These are phyloP conservation scores for Clathrospora elynae DNA, from an alignment of 2,329 filamentous ascomycete genomes.

Conservation along the genomic window DNA sequence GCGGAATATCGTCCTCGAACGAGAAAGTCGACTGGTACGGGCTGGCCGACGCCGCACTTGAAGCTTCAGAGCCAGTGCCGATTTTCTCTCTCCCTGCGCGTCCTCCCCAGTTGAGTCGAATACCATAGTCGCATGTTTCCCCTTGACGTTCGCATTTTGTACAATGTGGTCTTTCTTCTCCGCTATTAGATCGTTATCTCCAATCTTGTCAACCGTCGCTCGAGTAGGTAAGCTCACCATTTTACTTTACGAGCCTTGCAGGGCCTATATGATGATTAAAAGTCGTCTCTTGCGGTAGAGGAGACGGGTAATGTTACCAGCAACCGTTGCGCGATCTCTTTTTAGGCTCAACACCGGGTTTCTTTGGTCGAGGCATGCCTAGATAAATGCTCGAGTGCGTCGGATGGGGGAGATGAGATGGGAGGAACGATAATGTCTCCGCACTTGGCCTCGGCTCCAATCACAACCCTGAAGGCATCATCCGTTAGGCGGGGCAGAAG, in stretches of 20 bases:
- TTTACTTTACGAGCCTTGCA: conserved; percentile 81
- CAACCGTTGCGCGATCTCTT: conserved; percentile 70
- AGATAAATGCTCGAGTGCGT: neutral
- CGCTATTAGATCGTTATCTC: conserved; percentile 51
- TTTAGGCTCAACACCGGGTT: conserved; percentile 68
- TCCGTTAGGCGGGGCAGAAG: conserved; percentile 11
- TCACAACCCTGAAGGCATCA: conserved; percentile 6
- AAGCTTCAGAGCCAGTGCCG: conserved; percentile 29
- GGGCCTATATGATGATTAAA: conserved; percentile 59
- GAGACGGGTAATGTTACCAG: conserved; percentile 55
- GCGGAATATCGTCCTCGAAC: conserved; percentile 33
- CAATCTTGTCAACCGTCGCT: neutral
- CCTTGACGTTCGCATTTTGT: conserved; percentile 73
- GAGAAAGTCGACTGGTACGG: conserved; percentile 39
- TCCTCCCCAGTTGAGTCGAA: conserved; percentile 80
- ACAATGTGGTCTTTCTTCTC: conserved; percentile 75
- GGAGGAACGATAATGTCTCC: conserved; percentile 17
- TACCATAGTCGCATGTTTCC: conserved; percentile 79
- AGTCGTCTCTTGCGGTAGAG: too few relatives aligned
- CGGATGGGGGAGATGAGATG: conserved; percentile 1
- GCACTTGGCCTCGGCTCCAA: conserved; percentile 18
- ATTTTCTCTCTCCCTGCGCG: conserved; percentile 65
- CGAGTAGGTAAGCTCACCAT: conserved; percentile 56
- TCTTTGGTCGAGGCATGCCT: conserved; percentile 69
- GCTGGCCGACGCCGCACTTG: conserved; percentile 33